A percentile compares a stretch with the other conserved stretches of the same genome.
phyloP scores from a whole-genome alignment of 306 rosid genomes.

The Pterocarpus santalinus region DNA sequence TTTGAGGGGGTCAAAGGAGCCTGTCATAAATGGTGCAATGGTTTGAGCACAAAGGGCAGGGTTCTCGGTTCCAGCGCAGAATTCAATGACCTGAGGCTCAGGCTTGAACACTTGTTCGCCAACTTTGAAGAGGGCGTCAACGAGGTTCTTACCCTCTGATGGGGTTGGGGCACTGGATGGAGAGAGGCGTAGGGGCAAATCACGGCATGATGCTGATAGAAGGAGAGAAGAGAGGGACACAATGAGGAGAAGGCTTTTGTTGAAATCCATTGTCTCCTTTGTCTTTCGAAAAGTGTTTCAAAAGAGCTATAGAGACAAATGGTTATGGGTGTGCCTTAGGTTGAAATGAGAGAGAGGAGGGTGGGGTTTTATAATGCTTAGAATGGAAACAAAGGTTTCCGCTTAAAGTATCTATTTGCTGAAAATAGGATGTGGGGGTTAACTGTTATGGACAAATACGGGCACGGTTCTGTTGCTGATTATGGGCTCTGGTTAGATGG shows the following conservation, averaged over 20 bases:
- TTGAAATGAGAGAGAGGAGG: not conserved
- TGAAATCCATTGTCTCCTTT: slow-evolving; percentile 46
- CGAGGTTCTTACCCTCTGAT: no score
- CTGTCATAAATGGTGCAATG: not conserved
- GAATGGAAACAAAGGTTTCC: not conserved
- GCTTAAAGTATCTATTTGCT: not conserved
- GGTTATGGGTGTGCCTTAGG: not conserved
- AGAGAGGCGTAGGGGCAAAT: no score
- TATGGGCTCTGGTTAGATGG: slow-evolving; percentile 6
- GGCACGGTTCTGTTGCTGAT: not conserved
- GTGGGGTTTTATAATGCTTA: not conserved
- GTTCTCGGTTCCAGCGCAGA: slow-evolving; percentile 32
- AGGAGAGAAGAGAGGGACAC: slow-evolving; percentile 43
- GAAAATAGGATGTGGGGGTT: not conserved
- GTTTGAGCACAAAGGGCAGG: slow-evolving; percentile 25
- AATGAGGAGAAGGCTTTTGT: slow-evolving; percentile 38
- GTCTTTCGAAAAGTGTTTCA: not conserved
- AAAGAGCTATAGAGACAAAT: slow-evolving; percentile 17
- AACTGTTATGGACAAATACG: not conserved
- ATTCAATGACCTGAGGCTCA: not conserved
- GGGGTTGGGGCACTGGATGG: no score
- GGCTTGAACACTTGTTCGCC: not conserved
- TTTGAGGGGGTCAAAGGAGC: slow-evolving; percentile 6
- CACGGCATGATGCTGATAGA: not conserved
- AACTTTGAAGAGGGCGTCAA: no score